Percentiles rank a stretch among this genome's conserved stretches.
Evolutionary conservation across 768 basidiomycete species (phyloP).

Genomic region (Rhodotorula sphaerocarpa): DNA sequence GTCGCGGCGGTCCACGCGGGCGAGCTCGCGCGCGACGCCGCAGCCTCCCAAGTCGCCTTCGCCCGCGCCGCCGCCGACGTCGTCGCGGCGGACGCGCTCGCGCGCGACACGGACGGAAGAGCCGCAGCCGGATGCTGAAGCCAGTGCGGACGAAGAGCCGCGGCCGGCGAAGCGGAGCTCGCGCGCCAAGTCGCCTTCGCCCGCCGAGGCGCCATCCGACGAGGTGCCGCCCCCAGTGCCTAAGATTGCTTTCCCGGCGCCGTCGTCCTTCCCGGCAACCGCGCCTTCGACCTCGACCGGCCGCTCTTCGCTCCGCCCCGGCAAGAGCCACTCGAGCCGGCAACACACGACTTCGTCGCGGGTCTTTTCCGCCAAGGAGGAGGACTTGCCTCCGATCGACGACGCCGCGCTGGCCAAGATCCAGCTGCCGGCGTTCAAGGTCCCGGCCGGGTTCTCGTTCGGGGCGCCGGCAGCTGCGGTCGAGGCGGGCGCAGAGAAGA

Average conservation of each 20-base stretch:
- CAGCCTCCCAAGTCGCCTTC: conserved; percentile 27
- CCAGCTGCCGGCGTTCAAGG: conserved; percentile 16
- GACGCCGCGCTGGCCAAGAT: conserved; percentile 21
- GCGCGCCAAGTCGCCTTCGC: conserved; percentile 1
- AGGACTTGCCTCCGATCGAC: conserved; percentile 31
- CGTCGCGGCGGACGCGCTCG: conserved; percentile 15
- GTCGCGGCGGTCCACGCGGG: conserved; percentile 19
- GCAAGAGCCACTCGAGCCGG: conserved; percentile 24
- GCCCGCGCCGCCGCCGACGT: conserved; percentile 4
- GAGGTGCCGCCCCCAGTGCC: conserved; percentile 8
- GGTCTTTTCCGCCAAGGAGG: conserved; percentile 32
- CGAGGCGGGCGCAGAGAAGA: neutral
- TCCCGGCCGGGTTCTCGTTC: conserved; percentile 23
- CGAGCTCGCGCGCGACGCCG: neutral
- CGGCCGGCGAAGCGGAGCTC: neutral
- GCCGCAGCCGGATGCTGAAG: neutral
- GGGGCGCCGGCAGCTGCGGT: conserved; percentile 1
- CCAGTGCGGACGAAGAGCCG: neutral
- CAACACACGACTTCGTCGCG: conserved; percentile 17
- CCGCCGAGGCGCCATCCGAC: neutral
- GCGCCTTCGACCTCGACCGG: neutral
- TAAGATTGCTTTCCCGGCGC: conserved; percentile 18
- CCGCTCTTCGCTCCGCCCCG: conserved; percentile 27
- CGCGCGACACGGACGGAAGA: neutral
- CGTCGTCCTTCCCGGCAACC: conserved; percentile 3